These are phyloP conservation scores for Fusarium sp. DNA, from an alignment of 2,329 filamentous ascomycete species.

Conservation along the genomic window DNA sequence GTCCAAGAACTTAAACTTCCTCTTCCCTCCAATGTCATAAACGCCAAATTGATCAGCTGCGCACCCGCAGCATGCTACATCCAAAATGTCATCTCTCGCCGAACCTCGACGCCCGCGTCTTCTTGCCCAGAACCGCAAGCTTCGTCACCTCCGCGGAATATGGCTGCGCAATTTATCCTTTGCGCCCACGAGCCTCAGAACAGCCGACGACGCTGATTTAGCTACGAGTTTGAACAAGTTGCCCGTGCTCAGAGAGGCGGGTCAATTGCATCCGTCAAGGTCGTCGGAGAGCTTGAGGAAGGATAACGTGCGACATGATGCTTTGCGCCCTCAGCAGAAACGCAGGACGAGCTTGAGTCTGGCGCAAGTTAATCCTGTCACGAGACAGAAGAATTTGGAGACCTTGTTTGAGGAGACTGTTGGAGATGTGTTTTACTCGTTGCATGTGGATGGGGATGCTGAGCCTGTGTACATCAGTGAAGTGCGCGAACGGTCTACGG, in stretches of 20 bases:
- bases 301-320: slow-evolving; percentile 53
- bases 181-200: slow-evolving; percentile 66
- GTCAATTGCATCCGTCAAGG: slow-evolving; percentile 64
- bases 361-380: slow-evolving; percentile 57
- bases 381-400: slow-evolving; percentile 80
- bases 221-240: slow-evolving; percentile 77
- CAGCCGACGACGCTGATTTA: slow-evolving; percentile 83
- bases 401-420: slow-evolving; percentile 76
- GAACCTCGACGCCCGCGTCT: slow-evolving; percentile 62
- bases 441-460: slow-evolving; percentile 74
- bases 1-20: not conserved
- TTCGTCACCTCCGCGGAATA: slow-evolving; percentile 88
- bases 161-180: slow-evolving; percentile 88
- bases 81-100: slow-evolving; percentile 51
- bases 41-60: slow-evolving; percentile 22
- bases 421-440: slow-evolving; percentile 89
- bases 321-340: slow-evolving; percentile 45
- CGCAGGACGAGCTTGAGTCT: slow-evolving; percentile 63
- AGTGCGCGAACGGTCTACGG: slow-evolving; percentile 78
- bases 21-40: slow-evolving; percentile 36
- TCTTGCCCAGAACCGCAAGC: slow-evolving; percentile 81
- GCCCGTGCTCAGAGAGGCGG: slow-evolving; percentile 59
- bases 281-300: slow-evolving; percentile 65
- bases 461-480: slow-evolving; percentile 94
- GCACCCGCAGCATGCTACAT: slow-evolving; percentile 33